Conservation (phyloP, 1,284 basidiomycete species). For the Ceratobasidium sp. region DNA sequence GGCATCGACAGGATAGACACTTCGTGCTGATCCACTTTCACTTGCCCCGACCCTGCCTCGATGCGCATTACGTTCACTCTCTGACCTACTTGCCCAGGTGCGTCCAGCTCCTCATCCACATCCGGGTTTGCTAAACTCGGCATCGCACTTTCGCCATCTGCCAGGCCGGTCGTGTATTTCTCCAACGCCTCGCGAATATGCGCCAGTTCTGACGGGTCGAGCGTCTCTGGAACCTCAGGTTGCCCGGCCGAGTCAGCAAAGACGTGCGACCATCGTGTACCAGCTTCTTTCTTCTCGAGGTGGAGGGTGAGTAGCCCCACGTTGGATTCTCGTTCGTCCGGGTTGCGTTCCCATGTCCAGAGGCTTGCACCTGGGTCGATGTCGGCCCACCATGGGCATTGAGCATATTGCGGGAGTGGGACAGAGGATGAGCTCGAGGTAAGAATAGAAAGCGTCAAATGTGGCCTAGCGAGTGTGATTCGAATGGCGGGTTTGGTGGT, state of each 20-base stretch:
- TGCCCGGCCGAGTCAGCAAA: constrained; percentile 64
- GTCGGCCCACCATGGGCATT: constrained; percentile 74
- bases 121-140: constrained; percentile 82
- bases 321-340: constrained; percentile 36
- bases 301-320: constrained; percentile 76
- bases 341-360: constrained; percentile 81
- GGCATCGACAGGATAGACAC: constrained; percentile 38
- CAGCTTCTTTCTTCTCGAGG: constrained; percentile 80
- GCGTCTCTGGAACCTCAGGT: constrained; percentile 83
- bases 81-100: constrained; percentile 61
- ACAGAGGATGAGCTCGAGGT: constrained; percentile 40
- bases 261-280: constrained; percentile 83
- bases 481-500: constrained; percentile 69
- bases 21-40: constrained; percentile 42
- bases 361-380: constrained; percentile 75
- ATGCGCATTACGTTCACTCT: constrained; percentile 69
- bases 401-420: constrained; percentile 64
- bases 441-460: constrained; percentile 69
- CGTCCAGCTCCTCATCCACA: constrained; percentile 83
- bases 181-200: constrained; percentile 80
- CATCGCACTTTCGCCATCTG: constrained; percentile 62
- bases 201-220: constrained; percentile 83
- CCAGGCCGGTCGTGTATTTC: constrained; percentile 76
- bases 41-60: constrained; percentile 7
- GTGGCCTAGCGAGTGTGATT: constrained; percentile 68